A percentile compares a stretch with the other conserved stretches of the same genome.
Evolutionary conservation across 257 asterid species (phyloP).

Genomic region (Vinca minor): DNA sequence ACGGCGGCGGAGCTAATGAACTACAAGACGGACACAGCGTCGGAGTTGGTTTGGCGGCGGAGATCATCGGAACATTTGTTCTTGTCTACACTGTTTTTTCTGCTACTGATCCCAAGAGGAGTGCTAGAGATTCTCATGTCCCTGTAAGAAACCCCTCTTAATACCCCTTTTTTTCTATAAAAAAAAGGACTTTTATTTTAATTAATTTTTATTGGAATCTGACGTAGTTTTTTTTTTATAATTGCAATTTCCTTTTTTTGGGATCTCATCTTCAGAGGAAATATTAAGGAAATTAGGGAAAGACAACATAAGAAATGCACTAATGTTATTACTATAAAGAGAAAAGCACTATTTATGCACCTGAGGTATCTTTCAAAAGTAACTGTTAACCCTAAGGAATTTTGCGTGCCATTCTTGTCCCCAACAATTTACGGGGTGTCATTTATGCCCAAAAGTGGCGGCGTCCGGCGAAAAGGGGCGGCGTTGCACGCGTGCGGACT

Average conservation of each 20-base stretch:
- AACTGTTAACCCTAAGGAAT: too few species aligned
- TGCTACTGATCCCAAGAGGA: constrained; percentile 52
- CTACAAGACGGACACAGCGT: constrained; percentile 25
- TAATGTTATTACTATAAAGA: too few species aligned
- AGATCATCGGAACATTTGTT: constrained; percentile 36
- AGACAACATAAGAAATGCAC: too few species aligned
- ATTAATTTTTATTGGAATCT: background rate
- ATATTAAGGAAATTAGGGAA: too few species aligned
- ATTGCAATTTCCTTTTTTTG: background rate
- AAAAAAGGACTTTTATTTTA: too few species aligned
- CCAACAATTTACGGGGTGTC: too few species aligned
- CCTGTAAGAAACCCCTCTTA: constrained; percentile 26
- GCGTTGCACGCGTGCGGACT: too few species aligned
- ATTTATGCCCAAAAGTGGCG: too few species aligned
- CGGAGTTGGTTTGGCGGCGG: constrained; percentile 32
- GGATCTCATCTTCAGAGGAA: background rate
- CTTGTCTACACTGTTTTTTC: constrained; percentile 42
- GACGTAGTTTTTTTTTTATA: background rate
- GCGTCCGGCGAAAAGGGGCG: too few species aligned
- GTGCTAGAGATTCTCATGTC: constrained; percentile 46
- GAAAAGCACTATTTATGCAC: too few species aligned
- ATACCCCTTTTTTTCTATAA: background rate
- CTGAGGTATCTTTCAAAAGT: too few species aligned
- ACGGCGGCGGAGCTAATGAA: constrained; percentile 38
- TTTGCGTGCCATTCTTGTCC: too few species aligned